These are phyloP conservation scores for Cornus controversa DNA, from an alignment of 148 eudicot genomes.

Conservation along the genomic window DNA sequence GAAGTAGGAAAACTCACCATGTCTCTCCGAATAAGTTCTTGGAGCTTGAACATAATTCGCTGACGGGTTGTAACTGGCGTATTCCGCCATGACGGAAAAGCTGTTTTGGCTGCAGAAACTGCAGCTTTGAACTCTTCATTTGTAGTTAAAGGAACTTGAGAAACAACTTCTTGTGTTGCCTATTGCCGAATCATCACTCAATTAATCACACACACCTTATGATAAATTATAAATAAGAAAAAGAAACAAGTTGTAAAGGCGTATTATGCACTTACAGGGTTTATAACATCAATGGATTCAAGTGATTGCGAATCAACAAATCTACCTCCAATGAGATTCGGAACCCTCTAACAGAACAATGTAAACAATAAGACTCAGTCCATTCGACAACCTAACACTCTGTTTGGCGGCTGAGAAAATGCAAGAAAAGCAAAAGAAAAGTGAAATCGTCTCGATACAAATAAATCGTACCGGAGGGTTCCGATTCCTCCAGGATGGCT, in stretches of 20 bases:
- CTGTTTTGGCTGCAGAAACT: slow-evolving; percentile 87
- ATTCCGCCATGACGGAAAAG: slow-evolving; percentile 83
- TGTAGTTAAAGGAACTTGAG: slow-evolving; percentile 87
- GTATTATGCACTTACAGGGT: slow-evolving; percentile 62
- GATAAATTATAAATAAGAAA: background rate
- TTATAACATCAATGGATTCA: slow-evolving; percentile 71
- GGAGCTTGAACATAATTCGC: slow-evolving; percentile 86
- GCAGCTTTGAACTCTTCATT: slow-evolving; percentile 88
- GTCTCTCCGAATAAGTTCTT: slow-evolving; percentile 90
- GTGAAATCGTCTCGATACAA: background rate
- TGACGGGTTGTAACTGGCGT: slow-evolving; percentile 93
- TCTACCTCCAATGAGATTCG: slow-evolving; percentile 77
- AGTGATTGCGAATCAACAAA: slow-evolving; percentile 70
- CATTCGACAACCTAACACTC: background rate
- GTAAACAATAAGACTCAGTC: background rate
- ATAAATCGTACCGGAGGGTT: slow-evolving; percentile 47
- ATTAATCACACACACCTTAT: background rate
- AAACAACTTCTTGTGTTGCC: slow-evolving; percentile 97
- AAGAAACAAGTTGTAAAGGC: background rate
- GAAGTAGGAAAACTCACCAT: slow-evolving; percentile 44
- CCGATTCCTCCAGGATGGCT: slow-evolving; percentile 46
- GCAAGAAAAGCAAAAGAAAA: background rate
- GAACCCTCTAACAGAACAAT: slow-evolving; percentile 62
- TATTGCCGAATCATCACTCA: slow-evolving; percentile 22
- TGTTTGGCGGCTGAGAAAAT: background rate